These are phyloP conservation scores for Umbelopsis sp. DNA, from an alignment of 371 early-diverging fungal species.

Conservation along the genomic window DNA sequence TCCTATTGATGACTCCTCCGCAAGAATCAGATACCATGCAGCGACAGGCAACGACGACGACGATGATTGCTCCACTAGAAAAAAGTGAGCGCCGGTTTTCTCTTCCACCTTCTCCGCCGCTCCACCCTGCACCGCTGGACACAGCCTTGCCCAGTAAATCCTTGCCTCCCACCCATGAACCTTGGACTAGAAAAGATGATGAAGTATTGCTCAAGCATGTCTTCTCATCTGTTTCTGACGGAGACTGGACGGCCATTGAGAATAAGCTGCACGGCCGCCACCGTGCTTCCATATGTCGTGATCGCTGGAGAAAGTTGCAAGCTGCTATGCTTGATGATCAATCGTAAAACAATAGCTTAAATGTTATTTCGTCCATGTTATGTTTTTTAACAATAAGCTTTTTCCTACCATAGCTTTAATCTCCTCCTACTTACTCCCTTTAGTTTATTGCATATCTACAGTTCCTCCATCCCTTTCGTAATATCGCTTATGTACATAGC, in stretches of 20 bases:
- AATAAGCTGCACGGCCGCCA: background rate
- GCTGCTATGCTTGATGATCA: background rate
- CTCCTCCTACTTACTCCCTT: too few species aligned
- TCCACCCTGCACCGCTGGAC: background rate
- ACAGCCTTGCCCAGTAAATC: background rate
- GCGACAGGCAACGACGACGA: background rate
- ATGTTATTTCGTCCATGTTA: background rate
- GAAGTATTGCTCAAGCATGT: background rate
- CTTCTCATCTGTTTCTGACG: background rate
- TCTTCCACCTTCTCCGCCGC: background rate
- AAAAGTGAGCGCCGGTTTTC: background rate
- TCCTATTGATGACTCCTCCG: background rate
- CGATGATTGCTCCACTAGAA: conserved; percentile 8
- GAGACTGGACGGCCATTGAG: background rate
- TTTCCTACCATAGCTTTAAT: too few species aligned
- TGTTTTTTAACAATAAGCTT: background rate
- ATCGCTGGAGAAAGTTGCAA: conserved; percentile 1
- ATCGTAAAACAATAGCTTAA: background rate
- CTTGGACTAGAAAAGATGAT: conserved; percentile 10
- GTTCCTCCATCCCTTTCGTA: too few species aligned
- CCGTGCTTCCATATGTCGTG: background rate
- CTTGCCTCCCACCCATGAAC: background rate
- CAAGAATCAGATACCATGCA: conserved; percentile 1
- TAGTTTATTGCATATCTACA: too few species aligned
- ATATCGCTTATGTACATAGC: too few species aligned